These are phyloP conservation scores for Brasilioporus rufonigricans DNA, from an alignment of 768 basidiomycete species.

Conservation along the genomic window DNA sequence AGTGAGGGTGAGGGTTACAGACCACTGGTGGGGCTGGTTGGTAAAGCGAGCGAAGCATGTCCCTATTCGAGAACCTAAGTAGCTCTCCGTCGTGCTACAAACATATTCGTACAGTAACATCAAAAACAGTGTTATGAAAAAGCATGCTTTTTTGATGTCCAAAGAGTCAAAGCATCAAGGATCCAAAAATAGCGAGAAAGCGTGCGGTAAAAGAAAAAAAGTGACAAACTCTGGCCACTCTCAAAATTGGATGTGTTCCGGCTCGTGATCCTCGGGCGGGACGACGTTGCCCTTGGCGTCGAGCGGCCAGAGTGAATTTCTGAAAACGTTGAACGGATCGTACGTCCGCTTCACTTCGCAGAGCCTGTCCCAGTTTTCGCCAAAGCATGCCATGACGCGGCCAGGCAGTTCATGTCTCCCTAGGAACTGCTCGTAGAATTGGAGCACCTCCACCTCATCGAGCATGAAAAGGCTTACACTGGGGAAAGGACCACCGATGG, in stretches of 20 bases:
- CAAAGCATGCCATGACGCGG: slow-evolving; percentile 66
- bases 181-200: neutral
- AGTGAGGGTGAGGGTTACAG: no score
- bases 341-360: slow-evolving; percentile 68
- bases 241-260: slow-evolving; percentile 33
- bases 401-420: slow-evolving; percentile 64
- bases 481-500: slow-evolving; percentile 79
- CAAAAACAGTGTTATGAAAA: neutral
- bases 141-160: neutral
- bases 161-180: neutral
- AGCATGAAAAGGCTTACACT: slow-evolving; percentile 54
- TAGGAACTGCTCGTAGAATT: slow-evolving; percentile 55
- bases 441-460: slow-evolving; percentile 16
- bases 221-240: neutral
- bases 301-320: slow-evolving; percentile 79
- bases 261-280: slow-evolving; percentile 62
- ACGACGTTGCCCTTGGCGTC: slow-evolving; percentile 53
- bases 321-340: slow-evolving; percentile 76
- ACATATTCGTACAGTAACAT: neutral
- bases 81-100: neutral
- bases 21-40: neutral
- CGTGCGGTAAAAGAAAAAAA: no score
- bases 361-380: slow-evolving; percentile 72
- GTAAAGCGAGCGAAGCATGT: no score
- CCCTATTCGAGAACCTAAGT: no score